Evolutionary conservation across 1,139 yeast genomes (phyloP).

Genomic region (Kurtzmaniella quercitrusa): DNA sequence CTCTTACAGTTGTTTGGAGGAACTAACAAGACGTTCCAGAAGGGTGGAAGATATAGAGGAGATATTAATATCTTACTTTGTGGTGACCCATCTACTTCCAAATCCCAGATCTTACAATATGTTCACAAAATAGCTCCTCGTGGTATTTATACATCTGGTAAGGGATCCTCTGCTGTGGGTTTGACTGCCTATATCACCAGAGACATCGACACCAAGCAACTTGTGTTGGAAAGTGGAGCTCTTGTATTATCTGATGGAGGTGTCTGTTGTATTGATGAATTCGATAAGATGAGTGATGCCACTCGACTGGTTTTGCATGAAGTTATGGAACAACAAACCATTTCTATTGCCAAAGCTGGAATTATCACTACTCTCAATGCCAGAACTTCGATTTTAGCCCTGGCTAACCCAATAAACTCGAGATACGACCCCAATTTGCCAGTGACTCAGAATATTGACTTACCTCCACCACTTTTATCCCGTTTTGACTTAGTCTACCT

Average conservation of each 20-base stretch:
- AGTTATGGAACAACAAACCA: slow-evolving; percentile 99
- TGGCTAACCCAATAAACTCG: slow-evolving; percentile 97
- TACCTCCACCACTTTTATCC: slow-evolving; percentile 93
- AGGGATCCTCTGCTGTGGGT: slow-evolving; percentile 99
- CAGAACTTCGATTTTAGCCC: slow-evolving; percentile 89
- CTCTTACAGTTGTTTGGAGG: slow-evolving; percentile 93
- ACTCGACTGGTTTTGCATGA: slow-evolving; percentile 95
- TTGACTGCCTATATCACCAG: slow-evolving; percentile 94
- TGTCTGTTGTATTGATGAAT: slow-evolving; percentile 97
- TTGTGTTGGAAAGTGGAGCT: slow-evolving; percentile 95
- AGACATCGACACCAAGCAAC: slow-evolving; percentile 88
- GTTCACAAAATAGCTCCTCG: slow-evolving; percentile 97
- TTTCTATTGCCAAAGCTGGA: slow-evolving; percentile 97
- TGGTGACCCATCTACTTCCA: slow-evolving; percentile 98
- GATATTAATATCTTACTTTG: slow-evolving; percentile 86
- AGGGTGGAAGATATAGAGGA: slow-evolving; percentile 95
- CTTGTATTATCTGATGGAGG: slow-evolving; percentile 97
- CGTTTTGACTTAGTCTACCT: slow-evolving; percentile 92
- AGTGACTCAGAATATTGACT: slow-evolving; percentile 89
- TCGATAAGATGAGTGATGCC: slow-evolving; percentile 93
- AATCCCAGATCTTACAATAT: slow-evolving; percentile 88
- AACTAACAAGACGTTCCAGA: slow-evolving; percentile 78
- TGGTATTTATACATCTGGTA: slow-evolving; percentile 97
- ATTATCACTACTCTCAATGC: slow-evolving; percentile 96
- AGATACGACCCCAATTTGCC: slow-evolving; percentile 90